Conservation (phyloP, 345 rosid species). For the Garcia nutans region DNA sequence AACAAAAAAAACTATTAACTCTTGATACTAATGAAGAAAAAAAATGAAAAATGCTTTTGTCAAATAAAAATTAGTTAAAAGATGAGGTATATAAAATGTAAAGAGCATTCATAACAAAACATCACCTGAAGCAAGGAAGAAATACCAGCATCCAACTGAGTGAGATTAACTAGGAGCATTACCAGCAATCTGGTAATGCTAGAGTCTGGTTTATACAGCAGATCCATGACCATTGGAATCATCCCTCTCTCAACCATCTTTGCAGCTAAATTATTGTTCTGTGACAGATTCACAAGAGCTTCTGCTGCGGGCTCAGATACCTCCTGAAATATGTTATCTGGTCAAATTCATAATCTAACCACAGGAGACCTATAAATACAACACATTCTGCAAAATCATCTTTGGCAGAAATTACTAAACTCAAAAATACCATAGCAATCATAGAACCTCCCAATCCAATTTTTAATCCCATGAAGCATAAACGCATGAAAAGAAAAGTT, state of each 20-base stretch:
- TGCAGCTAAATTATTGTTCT: slow-evolving; percentile 54
- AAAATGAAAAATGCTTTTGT: background rate
- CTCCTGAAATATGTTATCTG: slow-evolving; percentile 46
- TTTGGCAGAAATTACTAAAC: background rate
- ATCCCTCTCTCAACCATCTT: slow-evolving; percentile 70
- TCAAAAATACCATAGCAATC: background rate
- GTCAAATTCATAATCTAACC: background rate
- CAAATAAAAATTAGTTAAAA: background rate
- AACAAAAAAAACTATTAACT: background rate
- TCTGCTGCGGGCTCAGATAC: slow-evolving; percentile 84
- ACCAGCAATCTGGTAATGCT: slow-evolving; percentile 58
- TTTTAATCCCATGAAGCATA: background rate
- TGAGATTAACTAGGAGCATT: slow-evolving; percentile 89
- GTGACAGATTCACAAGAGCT: slow-evolving; percentile 89
- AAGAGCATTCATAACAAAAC: background rate
- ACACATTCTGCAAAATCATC: background rate
- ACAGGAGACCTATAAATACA: background rate
- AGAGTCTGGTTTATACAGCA: slow-evolving; percentile 67
- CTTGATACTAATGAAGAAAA: background rate
- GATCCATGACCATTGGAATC: slow-evolving; percentile 60
- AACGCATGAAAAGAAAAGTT: background rate
- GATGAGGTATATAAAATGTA: background rate
- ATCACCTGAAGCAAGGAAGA: slow-evolving; percentile 83
- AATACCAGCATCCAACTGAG: slow-evolving; percentile 76
- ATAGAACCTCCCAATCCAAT: background rate